Base-by-base conservation (phyloP, 768 basidiomycete species). In the Mycena epipterygia region DNA sequence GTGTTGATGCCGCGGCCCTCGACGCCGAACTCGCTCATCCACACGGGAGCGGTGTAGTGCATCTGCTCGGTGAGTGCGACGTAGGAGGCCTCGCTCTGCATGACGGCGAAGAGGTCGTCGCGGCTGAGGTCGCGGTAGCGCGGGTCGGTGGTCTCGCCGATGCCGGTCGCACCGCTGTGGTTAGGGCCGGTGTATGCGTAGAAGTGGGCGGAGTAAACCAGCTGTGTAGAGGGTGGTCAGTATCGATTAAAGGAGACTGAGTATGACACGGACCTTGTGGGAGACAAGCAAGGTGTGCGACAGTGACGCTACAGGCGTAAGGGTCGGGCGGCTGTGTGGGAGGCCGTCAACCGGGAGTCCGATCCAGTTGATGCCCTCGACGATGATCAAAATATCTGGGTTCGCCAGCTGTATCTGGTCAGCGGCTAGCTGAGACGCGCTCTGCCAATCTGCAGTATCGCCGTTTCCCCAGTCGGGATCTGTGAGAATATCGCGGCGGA, bases 11-110 rank as follows among this genome's bases (percentile, higher is more conserved):
- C 68, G n/a, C 69, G 69, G 3, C 69, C 68, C 2, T 11, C 49
- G 19, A 68, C 49, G 27, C 73, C 73, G 49, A 68, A 71, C 55
- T 73, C 69, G 63, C 46, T 57, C 13, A 64, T 55, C 73, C 73
- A 74, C 12, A 74, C 69, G 27, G 73, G 73, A 16, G 73, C 73
- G 41, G 68, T 74, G 60, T 71, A 74, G 63, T 74, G 73, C 70
- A 65, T 65, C 27, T 53, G 3, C 6, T 37, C 16, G 29, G 39
- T 60, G 37, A 68, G 70, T 17, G 73, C 69, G 33, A 74, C 73
- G 61, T 70, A 74, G 0, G 62, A 41, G 17, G 73, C 73, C 3
- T 39, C 25, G 59, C 39, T 41, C 21, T 23, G 25, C 27, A 70
- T 32, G 21, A 68, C 69, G 17, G 21, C 13, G 32, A 55, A 71